Percentiles rank a stretch among this genome's conserved stretches.
Conservation (phyloP, 2,329 filamentous ascomycete genomes). For the Trichoderma afroharzianum region DNA sequence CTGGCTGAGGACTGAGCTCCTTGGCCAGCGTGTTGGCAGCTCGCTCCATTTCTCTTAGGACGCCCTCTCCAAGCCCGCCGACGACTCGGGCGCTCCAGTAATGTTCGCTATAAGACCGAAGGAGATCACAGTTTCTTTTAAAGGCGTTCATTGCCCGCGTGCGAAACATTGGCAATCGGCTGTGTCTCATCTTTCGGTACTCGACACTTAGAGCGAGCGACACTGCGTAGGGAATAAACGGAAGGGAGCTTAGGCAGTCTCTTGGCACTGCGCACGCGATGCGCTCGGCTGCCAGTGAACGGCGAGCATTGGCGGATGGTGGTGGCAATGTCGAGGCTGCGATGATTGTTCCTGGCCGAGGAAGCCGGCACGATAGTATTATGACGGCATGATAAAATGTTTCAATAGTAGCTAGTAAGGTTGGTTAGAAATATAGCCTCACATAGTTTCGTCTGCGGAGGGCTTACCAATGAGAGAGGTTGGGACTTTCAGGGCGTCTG, state of each 20-base stretch:
- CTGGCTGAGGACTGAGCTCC: conserved; percentile 29
- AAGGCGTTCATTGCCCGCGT: conserved; percentile 53
- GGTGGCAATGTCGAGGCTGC: conserved; percentile 43
- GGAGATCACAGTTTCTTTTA: conserved; percentile 49
- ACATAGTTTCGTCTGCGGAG: not conserved
- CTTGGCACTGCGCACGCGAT: conserved; percentile 53
- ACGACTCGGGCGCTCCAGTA: conserved; percentile 57
- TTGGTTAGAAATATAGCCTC: not conserved
- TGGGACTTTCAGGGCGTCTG: conserved; percentile 48
- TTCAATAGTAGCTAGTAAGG: conserved; percentile 52
- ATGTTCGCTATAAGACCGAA: conserved; percentile 52
- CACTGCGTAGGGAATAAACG: conserved; percentile 59
- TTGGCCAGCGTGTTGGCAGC: conserved; percentile 45
- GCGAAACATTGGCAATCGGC: conserved; percentile 56
- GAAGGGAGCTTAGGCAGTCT: conserved; percentile 51
- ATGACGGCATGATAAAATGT: conserved; percentile 62
- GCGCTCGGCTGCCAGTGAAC: conserved; percentile 55
- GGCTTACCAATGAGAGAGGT: conserved; percentile 47
- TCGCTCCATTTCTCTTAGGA: conserved; percentile 54
- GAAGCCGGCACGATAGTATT: conserved; percentile 58
- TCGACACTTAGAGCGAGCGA: conserved; percentile 59
- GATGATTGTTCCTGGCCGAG: conserved; percentile 38
- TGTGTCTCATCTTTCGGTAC: conserved; percentile 62
- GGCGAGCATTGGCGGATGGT: conserved; percentile 51
- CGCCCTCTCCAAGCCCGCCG: conserved; percentile 51